Evolutionary conservation across 257 asterid genomes (phyloP).

Genomic region (Gynochthodes officinalis): DNA sequence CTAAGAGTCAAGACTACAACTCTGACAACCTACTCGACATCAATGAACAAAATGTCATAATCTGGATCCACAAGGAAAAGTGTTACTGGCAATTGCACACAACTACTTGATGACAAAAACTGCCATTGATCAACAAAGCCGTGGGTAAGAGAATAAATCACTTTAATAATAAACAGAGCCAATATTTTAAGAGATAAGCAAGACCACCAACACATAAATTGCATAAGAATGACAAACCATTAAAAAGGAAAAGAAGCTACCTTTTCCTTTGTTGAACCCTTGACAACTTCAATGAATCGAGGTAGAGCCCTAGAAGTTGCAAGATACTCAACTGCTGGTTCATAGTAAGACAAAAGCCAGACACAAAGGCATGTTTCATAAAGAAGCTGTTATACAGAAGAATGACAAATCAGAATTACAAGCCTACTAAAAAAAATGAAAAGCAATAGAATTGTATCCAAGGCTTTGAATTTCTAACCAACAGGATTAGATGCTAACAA

Average conservation of each 20-base stretch:
- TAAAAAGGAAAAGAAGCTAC: conserved; percentile 30
- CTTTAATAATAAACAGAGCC: neutral
- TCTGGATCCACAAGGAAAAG: neutral
- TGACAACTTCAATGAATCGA: conserved; percentile 70
- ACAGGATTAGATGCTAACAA: neutral
- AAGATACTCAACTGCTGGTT: conserved; percentile 80
- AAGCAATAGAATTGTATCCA: neutral
- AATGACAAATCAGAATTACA: neutral
- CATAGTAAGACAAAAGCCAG: conserved; percentile 90
- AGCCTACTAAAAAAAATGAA: neutral
- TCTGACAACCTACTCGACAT: conserved; percentile 66
- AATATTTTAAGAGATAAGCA: neutral
- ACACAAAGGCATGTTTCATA: conserved; percentile 86
- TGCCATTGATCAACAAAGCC: neutral
- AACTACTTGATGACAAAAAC: neutral
- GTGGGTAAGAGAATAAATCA: conserved; percentile 5
- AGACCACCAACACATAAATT: too few relatives aligned
- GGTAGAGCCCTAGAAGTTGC: conserved; percentile 73
- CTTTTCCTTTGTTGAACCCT: conserved; percentile 91
- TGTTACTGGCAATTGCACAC: neutral
- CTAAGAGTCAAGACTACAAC: conserved; percentile 80
- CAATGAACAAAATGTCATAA: conserved; percentile 15
- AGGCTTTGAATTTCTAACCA: neutral
- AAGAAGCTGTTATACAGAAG: conserved; percentile 63
- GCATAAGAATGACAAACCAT: neutral